Base-by-base conservation (phyloP, 768 basidiomycete species). In the Auriscalpium orientale region DNA sequence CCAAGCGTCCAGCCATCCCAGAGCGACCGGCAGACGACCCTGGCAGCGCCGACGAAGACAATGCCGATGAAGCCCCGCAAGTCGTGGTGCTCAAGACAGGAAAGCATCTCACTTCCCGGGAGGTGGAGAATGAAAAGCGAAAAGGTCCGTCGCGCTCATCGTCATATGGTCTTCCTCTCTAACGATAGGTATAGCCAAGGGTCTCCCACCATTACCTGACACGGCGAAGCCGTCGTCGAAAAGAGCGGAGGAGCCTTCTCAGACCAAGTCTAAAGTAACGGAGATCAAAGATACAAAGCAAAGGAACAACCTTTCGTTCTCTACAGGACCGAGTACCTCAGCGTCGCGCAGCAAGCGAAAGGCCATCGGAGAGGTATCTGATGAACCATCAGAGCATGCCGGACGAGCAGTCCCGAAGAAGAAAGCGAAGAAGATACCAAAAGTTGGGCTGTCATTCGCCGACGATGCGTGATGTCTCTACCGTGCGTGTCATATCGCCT, bases 41-140 rank as follows among this genome's bases (percentile, higher is more conserved):
- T 8, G 87, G 87, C 50, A 88, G 86, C 61, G 87, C 80, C 12
- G 83, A 84, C 51, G 89, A 91, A 49, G 70, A 70, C 33, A 61
- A 61, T n/a, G 63, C 48, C 10, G 92, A 93, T 63, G 93, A 95
- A 69, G 84, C 79, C 61, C 93, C 93, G 3, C 89, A 91, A 66
- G 83, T 97, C 8, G 91, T 97, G 3, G 93, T 95, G 9, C 67
- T 97, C 61, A 91, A 81, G 65, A 81, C 87, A 61, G 93, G 94
- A 28, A 95, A 91, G 67, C 94, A 97, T 73, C 75, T 97, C 45
- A 82, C 81, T 2, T 85, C 79, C 59, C 72, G 79, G 54, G 90
- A 95, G 64, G 91, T 78, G 4, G 86, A 90, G 75, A 86, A 89
- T 66, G 77, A 89, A 63, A 76, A 78, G 53, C 80, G 89, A 54